phyloP scores from a whole-genome alignment of 495 filamentous ascomycete genomes.

The Penicillium nucicola region DNA sequence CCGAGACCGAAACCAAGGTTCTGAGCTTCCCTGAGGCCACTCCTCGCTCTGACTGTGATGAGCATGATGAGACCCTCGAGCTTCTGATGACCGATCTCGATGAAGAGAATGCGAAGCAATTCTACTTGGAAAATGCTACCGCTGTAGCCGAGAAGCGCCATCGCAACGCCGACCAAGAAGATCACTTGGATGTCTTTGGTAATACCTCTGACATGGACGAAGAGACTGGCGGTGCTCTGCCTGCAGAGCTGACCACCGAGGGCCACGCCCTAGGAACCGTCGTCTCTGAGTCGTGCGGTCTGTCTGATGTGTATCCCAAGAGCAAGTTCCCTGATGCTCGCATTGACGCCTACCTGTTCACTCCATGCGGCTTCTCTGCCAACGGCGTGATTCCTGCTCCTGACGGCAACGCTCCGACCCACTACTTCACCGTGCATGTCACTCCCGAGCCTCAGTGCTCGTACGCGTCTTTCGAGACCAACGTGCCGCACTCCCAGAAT shows the following conservation, averaged over 20 bases:
- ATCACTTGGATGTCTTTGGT: conserved; percentile 74
- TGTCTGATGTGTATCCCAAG: conserved; percentile 85
- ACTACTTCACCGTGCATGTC: conserved; percentile 99
- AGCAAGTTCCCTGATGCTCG: conserved; percentile 87
- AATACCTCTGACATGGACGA: conserved; percentile 69
- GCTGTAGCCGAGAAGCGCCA: conserved; percentile 79
- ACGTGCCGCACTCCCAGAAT: conserved; percentile 86
- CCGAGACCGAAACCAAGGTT: conserved; percentile 66
- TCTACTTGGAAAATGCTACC: conserved; percentile 91
- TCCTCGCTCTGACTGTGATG: conserved; percentile 38
- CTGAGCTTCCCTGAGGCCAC: conserved; percentile 47
- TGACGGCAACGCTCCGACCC: conserved; percentile 57
- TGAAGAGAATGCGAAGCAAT: conserved; percentile 87
- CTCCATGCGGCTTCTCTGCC: conserved; percentile 95
- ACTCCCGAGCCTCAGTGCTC: conserved; percentile 97
- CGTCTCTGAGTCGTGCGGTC: conserved; percentile 86
- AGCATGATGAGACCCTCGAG: conserved; percentile 88
- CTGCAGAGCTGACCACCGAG: conserved; percentile 80
- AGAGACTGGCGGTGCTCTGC: conserved; percentile 53
- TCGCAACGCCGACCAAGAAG: conserved; percentile 45
- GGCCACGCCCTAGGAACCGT: conserved; percentile 92
- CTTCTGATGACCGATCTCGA: conserved; percentile 98
- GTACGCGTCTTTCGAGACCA: conserved; percentile 99
- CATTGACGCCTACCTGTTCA: conserved; percentile 95
- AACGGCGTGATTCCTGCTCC: conserved; percentile 93